These are phyloP conservation scores for Toxoplasma gondii DNA, from an alignment of 169 alveolate species.

Conservation along the genomic window DNA sequence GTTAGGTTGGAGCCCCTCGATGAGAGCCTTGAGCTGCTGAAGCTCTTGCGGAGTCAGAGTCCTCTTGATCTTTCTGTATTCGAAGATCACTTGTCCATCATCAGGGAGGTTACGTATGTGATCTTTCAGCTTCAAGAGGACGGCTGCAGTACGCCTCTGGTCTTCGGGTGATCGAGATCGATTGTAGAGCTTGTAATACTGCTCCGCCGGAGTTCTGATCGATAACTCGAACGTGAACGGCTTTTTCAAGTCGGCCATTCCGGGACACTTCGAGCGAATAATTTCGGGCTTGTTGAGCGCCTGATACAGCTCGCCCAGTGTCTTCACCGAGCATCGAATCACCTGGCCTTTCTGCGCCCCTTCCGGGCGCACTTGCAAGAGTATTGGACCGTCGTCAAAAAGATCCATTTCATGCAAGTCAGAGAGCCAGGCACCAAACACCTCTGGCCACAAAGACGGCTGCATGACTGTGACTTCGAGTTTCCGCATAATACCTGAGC, in stretches of 20 bases:
- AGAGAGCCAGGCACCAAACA: background rate
- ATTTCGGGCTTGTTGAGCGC: conserved; percentile 11
- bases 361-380: background rate
- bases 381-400: background rate
- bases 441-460: background rate
- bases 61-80: background rate
- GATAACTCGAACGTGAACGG: conserved; percentile 3
- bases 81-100: background rate
- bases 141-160: background rate
- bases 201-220: background rate
- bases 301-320: background rate
- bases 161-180: conserved; percentile 3
- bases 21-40: background rate
- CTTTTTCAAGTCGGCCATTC: background rate
- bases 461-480: background rate
- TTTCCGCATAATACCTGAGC: background rate
- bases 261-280: background rate
- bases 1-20: background rate
- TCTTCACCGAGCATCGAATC: background rate
- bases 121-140: background rate
- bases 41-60: background rate
- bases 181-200: conserved; percentile 2
- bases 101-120: background rate
- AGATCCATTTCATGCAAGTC: background rate
- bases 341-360: background rate